Base-by-base conservation (phyloP, 1,284 basidiomycete species). In the Ceratobasidium sp. region DNA sequence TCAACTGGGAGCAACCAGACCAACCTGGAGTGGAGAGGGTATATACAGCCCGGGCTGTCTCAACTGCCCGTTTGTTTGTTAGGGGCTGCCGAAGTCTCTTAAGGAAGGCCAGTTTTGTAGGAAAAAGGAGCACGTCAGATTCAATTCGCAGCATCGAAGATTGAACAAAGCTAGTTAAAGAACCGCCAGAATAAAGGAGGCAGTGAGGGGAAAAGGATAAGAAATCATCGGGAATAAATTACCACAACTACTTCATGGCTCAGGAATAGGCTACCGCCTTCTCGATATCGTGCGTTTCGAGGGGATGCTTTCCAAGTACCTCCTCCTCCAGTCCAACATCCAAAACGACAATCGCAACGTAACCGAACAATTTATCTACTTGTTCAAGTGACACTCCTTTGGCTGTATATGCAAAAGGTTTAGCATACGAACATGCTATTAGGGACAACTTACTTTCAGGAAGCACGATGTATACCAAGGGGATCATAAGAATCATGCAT, bases 401-500 rank as follows among this genome's bases (percentile, higher is more conserved):
- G 20, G 49, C 49, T 52, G 17, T 40, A 8, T 40, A 17, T 40
- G 49, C 15, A 52, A 52, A 6, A 22, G 7, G 4, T 5, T 52
- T 25, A 25, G 49, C 27, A 22, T 27, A 13, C 15, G 15, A 52
- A 5, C 27, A 52, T 7, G n/a, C n/a, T n/a, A n/a, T n/a, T n/a
- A 15, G 15, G 49, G 22, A 25, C 5, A 13, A 31, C 49, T 31
- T 27, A 52, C 49, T 52, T 27, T 52, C 49, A 25, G 49, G 49
- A 52, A 52, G 49, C 49, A 52, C 15, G 27, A 52, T 22, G 27
- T 22, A 52, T 27, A 52, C 49, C 49, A 52, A 25, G 27, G 49
- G 49, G 27, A 52, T 52, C 49, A 52, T 52, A 15, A 52, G 22
- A 17, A 52, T 52, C 49, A 52, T 52, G 27, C 49, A 52, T 27